Percentiles rank a stretch among this genome's conserved stretches.
Conservation (phyloP, 2,329 filamentous ascomycete species). For the Colletotrichum godetiae region DNA sequence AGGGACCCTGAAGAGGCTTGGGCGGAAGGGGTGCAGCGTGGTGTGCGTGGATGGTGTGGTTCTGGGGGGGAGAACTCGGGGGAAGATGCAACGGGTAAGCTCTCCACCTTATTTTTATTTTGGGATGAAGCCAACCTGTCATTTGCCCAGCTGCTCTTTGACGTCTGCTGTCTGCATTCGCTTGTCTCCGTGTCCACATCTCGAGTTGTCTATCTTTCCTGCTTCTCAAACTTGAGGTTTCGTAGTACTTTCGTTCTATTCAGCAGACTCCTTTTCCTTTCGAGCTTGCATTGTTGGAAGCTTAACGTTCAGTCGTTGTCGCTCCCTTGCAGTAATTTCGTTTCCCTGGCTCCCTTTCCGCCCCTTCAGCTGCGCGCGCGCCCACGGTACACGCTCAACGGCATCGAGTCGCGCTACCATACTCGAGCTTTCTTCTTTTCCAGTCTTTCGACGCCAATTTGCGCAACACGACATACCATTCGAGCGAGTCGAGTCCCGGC, state of each 20-base stretch:
- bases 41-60: not conserved
- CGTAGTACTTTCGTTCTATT: not conserved
- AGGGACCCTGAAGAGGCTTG: slow-evolving; percentile 30
- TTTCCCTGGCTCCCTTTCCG: not conserved
- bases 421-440: not conserved
- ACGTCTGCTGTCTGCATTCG: not conserved
- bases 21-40: slow-evolving; percentile 7
- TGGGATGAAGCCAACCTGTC: slow-evolving; percentile 40
- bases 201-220: not conserved
- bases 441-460: not conserved
- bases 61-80: slow-evolving; percentile 3
- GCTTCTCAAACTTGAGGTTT: not conserved
- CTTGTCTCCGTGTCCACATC: slow-evolving; percentile 6
- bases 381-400: not conserved
- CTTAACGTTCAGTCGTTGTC: not conserved
- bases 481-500: not conserved
- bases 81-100: slow-evolving; percentile 16
- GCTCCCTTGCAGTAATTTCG: not conserved
- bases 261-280: not conserved
- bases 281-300: not conserved
- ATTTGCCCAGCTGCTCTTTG: slow-evolving; percentile 19
- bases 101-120: slow-evolving; percentile 36
- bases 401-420: not conserved
- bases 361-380: not conserved
- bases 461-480: not conserved